Evolutionary conservation across 768 basidiomycete genomes (phyloP).

Genomic region (Trametes gibbosa): DNA sequence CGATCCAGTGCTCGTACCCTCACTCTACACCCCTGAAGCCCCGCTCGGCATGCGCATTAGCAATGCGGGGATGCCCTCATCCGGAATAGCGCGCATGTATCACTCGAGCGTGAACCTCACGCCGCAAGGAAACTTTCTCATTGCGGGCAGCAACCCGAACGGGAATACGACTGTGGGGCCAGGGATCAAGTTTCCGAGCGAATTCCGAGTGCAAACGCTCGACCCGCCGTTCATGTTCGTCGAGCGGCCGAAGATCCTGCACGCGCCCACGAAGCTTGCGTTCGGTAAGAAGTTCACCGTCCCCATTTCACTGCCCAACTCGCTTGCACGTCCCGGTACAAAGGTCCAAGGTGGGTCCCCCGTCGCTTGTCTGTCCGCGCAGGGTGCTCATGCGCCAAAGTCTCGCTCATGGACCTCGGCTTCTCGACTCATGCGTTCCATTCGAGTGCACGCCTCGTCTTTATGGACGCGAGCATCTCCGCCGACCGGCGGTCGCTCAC

Average conservation of each 20-base stretch:
- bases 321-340: conserved; percentile 28
- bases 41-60: conserved; percentile 58
- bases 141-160: conserved; percentile 84
- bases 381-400: conserved; percentile 33
- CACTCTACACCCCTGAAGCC: conserved; percentile 64
- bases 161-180: conserved; percentile 59
- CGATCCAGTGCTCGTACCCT: conserved; percentile 63
- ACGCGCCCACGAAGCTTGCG: conserved; percentile 35
- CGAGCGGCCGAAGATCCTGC: conserved; percentile 51
- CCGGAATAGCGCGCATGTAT: conserved; percentile 73
- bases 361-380: not conserved
- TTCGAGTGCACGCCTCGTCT: conserved; percentile 73
- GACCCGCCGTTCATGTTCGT: conserved; percentile 78
- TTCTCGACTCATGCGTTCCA: conserved; percentile 77
- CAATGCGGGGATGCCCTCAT: conserved; percentile 53
- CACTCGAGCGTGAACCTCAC: conserved; percentile 80
- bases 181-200: conserved; percentile 63
- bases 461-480: conserved; percentile 48
- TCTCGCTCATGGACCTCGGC: conserved; percentile 76
- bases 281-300: conserved; percentile 51
- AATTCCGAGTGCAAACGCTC: conserved; percentile 87
- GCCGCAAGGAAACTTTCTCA: conserved; percentile 68
- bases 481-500: conserved; percentile 48
- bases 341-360: conserved; percentile 47
- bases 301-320: conserved; percentile 37